Conservation (phyloP, 1,284 basidiomycete genomes). For the Ustilago tritici region DNA sequence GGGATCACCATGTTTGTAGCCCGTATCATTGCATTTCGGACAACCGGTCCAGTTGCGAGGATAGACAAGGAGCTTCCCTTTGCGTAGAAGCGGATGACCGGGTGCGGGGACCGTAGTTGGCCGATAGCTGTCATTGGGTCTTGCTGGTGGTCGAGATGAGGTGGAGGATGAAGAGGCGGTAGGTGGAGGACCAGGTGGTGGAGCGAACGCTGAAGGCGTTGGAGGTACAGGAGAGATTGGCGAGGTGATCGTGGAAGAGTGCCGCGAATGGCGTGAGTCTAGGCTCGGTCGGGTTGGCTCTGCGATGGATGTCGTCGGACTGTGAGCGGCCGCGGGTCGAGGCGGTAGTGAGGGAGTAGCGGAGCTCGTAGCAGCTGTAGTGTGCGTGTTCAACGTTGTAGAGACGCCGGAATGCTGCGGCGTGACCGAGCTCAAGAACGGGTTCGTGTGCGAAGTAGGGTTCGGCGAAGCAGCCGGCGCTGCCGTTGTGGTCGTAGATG, state of each 20-base stretch:
- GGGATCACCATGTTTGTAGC: conserved; percentile 55
- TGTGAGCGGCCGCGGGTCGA: conserved; percentile 15
- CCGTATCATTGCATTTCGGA: conserved; percentile 53
- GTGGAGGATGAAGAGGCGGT: conserved; percentile 13
- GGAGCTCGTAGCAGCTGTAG: not conserved
- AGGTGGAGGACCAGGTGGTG: conserved; percentile 22
- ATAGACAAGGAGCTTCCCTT: conserved; percentile 53
- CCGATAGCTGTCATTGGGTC: conserved; percentile 27
- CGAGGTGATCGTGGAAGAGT: conserved; percentile 16
- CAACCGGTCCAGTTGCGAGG: conserved; percentile 48
- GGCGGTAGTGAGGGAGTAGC: conserved; percentile 27
- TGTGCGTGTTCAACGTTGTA: not conserved
- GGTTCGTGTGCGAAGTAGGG: conserved; percentile 23
- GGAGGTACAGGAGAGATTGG: conserved; percentile 8
- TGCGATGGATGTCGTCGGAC: not conserved
- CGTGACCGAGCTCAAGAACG: conserved; percentile 17
- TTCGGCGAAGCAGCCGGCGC: not conserved
- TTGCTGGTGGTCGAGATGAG: conserved; percentile 7
- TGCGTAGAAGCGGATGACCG: conserved; percentile 46
- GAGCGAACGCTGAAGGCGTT: conserved; percentile 24
- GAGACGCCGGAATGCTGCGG: conserved; percentile 18
- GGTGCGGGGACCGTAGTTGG: conserved; percentile 51
- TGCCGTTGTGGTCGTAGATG: not conserved
- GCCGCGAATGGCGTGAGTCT: conserved; percentile 34
- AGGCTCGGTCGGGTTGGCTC: conserved; percentile 27